Evolutionary conservation across 2,329 filamentous ascomycete species (phyloP).

Genomic region (Pseudogymnoascus verrucosus): DNA sequence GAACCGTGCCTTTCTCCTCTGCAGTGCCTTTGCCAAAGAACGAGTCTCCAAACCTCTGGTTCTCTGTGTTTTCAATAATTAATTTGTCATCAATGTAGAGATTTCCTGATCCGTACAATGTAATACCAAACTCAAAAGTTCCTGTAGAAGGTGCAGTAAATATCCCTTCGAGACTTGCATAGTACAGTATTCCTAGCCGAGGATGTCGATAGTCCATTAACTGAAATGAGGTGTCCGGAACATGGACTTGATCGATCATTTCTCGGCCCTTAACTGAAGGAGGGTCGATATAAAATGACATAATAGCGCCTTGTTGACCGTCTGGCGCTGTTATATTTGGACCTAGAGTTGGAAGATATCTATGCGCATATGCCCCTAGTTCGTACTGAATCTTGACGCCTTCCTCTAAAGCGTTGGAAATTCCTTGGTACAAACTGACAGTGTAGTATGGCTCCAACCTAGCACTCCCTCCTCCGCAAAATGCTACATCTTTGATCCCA

Average conservation of each 20-base stretch:
- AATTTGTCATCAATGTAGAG: conserved; percentile 29
- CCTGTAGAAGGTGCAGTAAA: not conserved
- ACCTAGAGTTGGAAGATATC: not conserved
- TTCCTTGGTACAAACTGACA: not conserved
- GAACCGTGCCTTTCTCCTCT: conserved; percentile 24
- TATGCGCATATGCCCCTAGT: not conserved
- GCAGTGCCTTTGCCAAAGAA: conserved; percentile 32
- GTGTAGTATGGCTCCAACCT: not conserved
- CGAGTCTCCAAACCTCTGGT: conserved; percentile 29
- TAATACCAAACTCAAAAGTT: conserved; percentile 27
- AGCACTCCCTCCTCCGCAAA: not conserved
- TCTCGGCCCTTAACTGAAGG: conserved; percentile 15
- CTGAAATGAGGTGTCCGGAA: not conserved
- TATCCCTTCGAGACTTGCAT: conserved; percentile 1
- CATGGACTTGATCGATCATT: conserved; percentile 19
- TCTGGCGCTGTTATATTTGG: not conserved
- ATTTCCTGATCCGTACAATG: conserved; percentile 30
- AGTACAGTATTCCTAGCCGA: not conserved
- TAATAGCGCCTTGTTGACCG: not conserved
- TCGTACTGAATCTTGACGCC: not conserved
- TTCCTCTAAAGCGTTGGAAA: not conserved
- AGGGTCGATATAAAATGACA: conserved; percentile 10
- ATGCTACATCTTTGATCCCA: conserved; percentile 43
- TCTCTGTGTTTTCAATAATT: conserved; percentile 27
- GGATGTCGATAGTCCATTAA: conserved; percentile 10